Evolutionary conservation across 768 basidiomycete genomes (phyloP), one percentile per base, ranked within the genome.

Genomic region (Panellus pusillus): DNA sequence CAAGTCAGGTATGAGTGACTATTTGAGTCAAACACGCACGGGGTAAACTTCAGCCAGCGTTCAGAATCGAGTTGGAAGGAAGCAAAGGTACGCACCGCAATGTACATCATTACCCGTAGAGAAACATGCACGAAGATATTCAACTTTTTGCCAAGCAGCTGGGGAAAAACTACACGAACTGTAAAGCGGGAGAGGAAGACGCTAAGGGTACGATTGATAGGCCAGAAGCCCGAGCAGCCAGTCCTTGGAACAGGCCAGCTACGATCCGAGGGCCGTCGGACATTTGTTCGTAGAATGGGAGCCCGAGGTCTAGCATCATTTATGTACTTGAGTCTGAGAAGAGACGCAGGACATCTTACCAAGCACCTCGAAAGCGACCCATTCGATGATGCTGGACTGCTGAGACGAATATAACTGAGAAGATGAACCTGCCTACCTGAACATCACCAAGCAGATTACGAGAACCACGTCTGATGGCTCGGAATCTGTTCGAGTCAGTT

Each of bases 51-150:
- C 11, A 29, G 14, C 7, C 18, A 2, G 15, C 7, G 27, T 38
- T 28, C 31, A 41, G 43, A 45, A 41, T 17, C 27, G 2, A 14
- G 11, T 1, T 41, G 3, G 18, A 2, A 7, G n/a, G 9, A 17
- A 61, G 55, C 24, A 45, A 58, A 55, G 57, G 40, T 47, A 70
- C 79, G 66, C 59, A 83, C 73, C 29, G 80, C 78, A 47, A 84
- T 82, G 55, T 82, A 84, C 88, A 89, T 91, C 87, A 93, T 86
- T 54, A 89, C 79, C 7, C 77, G 61, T 88, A 89, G 1, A 90
- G 65, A 37, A 90, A 84, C 57, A 83, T 84, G 44, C 20, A 14
- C 32, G 7, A 35, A 35, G 28, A 14, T 57, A 32, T 40, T 17
- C 45, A 44, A 17, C 15, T 41, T 14, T 38, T 15, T 19, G 29